Evolutionary conservation across 2,329 filamentous ascomycete genomes (phyloP).

Genomic region (Paecilomyces sp.): DNA sequence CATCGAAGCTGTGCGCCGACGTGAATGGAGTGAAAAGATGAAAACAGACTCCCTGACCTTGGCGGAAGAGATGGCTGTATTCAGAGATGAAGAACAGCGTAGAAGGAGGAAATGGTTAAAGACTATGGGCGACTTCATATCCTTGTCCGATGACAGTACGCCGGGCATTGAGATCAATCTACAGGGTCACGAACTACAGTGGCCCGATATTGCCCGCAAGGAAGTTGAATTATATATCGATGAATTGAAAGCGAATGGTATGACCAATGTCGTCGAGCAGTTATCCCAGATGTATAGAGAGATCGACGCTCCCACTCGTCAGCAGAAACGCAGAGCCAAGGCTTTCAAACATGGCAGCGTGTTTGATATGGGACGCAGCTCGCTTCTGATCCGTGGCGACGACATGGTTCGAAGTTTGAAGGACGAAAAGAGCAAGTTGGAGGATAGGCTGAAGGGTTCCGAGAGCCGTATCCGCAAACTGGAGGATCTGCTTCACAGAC

Average conservation of each 20-base stretch:
- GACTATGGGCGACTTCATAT: constrained; percentile 67
- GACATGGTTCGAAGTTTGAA: constrained; percentile 71
- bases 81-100: constrained; percentile 88
- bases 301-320: constrained; percentile 72
- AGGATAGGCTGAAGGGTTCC: constrained; percentile 70
- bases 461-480: constrained; percentile 85
- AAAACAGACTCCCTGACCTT: constrained; percentile 77
- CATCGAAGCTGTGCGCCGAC: constrained; percentile 74
- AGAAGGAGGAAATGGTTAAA: constrained; percentile 86
- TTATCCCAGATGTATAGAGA: constrained; percentile 71
- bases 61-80: constrained; percentile 85
- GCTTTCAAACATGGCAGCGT: constrained; percentile 96
- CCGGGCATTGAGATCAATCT: constrained; percentile 80
- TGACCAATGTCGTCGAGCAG: constrained; percentile 61
- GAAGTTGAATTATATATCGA: constrained; percentile 71
- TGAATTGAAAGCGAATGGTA: constrained; percentile 56
- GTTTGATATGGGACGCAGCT: constrained; percentile 85
- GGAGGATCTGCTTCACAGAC: constrained; percentile 85
- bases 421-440: constrained; percentile 70
- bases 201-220: constrained; percentile 69
- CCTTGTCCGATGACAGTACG: constrained; percentile 59
- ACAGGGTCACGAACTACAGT: constrained; percentile 68
- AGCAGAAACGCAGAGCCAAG: constrained; percentile 78
- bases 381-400: constrained; percentile 77
- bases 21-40: constrained; percentile 89